Evolutionary conservation across 345 rosid genomes (phyloP), one percentile per base, ranked within the genome.

Genomic region (Capsella bursapastoris): DNA sequence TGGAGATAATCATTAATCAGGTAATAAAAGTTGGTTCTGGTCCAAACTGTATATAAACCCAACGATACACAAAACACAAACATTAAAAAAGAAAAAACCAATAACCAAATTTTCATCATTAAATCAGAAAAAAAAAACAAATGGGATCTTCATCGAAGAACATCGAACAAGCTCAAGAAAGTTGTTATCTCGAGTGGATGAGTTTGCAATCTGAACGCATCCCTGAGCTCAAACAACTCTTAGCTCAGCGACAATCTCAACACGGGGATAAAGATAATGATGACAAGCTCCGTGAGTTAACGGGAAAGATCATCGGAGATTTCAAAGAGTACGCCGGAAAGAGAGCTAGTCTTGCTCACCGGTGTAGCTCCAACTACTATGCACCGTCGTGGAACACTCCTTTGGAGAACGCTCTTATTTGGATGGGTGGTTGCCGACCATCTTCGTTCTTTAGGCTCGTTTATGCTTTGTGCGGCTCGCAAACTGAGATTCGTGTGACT

Each of bases 351-450:
- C 53, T 83, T 0, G 55, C 77, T 40, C 57, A 44, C 7, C 43
- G 67, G 7, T 70, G 81, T 12, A 72, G 76, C 59, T 72, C 79
- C 0, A 41, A 6, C 71, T 79, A 68, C 50, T 80, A 86, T 50
- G 81, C 82, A 0, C 90, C 87, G 5, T 3, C 70, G 8, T 83
- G 83, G 86, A 76, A 81, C 69, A 83, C 79, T 34, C 49, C 84
- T 38, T 43, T 82, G 9, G 88, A 83, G 83, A 83, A 84, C 68
- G 83, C 87, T 53, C 62, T 81, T 3, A 72, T 80, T 47, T 82
- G 90, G 84, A 53, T 84, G 41, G 84, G 78, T 9, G 88, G 87
- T 7, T 88, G 87, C 58, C 56, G 87, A 43, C 89, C 90, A 7
- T 73, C 89, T 48, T 72, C 79, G 14, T 81, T 43, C 51, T 47